Base-by-base conservation (phyloP, 1,139 yeast genomes). In the Pichia sorboxylosa region DNA sequence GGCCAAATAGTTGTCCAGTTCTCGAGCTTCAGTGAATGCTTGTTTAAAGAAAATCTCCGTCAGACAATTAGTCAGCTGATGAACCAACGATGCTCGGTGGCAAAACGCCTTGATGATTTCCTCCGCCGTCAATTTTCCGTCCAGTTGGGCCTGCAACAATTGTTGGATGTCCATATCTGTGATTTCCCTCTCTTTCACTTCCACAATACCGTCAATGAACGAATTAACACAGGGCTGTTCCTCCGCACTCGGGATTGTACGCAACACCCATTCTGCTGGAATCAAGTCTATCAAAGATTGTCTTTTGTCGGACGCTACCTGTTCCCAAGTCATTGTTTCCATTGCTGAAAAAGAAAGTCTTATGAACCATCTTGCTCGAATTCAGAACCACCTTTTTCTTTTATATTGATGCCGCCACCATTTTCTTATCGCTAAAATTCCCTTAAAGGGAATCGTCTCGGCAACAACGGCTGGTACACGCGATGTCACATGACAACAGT, bases 71-170 rank as follows among this genome's bases (percentile, higher is more conserved):
- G 71, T 63, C 40, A 73, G 51, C 45, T 73, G 75, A 41, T 74
- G 80, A 11, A 72, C 69, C 32, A 72, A 55, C 1, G 74, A 67
- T 3, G 79, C 73, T 37, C 80, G 58, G 41, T 67, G 69, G 37
- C 73, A 67, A 46, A 63, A 69, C 6, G 80, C 79, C 40, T 49
- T 43, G 0, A 66, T 52, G 6, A 68, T 66, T 15, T 61, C 59
- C 14, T 57, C 61, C 1, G 76, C 59, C 2, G 69, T 51, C 39
- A 63, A 47, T 36, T 57, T 49, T 9, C 69, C 67, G 4, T 36
- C 26, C 3, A 38, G 29, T 22, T 44, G 39, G 11, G 29, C 22
- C 11, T 29, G 24, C 3, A 36, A 13, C 6, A 45, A 24, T 22
- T 42, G 32, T 8, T 11, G 8, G 4, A 13, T 17, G 2, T 36